These are phyloP conservation scores for Coemansia sp. DNA, from an alignment of 192 early-diverging fungal species.

Conservation along the genomic window DNA sequence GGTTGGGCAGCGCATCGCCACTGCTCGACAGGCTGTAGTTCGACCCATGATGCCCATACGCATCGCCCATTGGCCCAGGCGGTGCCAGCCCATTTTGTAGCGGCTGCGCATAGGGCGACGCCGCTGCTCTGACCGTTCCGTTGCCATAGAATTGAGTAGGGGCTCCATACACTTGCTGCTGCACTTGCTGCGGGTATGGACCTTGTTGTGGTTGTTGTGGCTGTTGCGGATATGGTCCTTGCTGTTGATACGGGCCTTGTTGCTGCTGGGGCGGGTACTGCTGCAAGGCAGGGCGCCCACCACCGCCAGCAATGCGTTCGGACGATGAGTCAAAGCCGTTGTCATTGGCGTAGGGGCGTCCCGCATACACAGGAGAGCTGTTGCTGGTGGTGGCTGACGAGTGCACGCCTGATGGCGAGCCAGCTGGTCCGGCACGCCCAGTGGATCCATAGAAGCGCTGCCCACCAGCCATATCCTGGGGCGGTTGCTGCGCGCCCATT, in stretches of 20 bases:
- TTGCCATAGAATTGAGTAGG: slow-evolving; percentile 7
- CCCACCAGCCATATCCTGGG: slow-evolving; percentile 8
- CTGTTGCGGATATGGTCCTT: neutral
- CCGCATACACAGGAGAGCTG: slow-evolving; percentile 17
- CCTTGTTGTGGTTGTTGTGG: neutral
- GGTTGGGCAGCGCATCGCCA: slow-evolving; percentile 19
- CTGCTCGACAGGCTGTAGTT: slow-evolving; percentile 34
- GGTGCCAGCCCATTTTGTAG: neutral
- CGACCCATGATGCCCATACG: neutral
- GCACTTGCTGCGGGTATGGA: neutral
- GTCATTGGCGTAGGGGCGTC: slow-evolving; percentile 18
- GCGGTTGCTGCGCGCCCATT: slow-evolving; percentile 1
- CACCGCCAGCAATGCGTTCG: slow-evolving; percentile 14
- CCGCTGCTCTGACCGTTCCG: neutral
- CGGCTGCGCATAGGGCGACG: slow-evolving; percentile 6
- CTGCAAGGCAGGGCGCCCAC: neutral
- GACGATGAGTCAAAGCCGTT: slow-evolving; percentile 48
- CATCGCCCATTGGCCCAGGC: neutral
- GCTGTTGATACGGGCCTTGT: neutral
- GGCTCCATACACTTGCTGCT: slow-evolving; percentile 9
- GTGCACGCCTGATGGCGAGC: neutral
- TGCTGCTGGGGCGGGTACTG: slow-evolving; percentile 16
- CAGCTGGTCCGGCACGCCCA: neutral
- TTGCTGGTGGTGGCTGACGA: slow-evolving; percentile 8
- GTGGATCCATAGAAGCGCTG: slow-evolving; percentile 9